Base-by-base conservation (phyloP, 495 filamentous ascomycete genomes). In the Hyaloscypha finlandica region DNA sequence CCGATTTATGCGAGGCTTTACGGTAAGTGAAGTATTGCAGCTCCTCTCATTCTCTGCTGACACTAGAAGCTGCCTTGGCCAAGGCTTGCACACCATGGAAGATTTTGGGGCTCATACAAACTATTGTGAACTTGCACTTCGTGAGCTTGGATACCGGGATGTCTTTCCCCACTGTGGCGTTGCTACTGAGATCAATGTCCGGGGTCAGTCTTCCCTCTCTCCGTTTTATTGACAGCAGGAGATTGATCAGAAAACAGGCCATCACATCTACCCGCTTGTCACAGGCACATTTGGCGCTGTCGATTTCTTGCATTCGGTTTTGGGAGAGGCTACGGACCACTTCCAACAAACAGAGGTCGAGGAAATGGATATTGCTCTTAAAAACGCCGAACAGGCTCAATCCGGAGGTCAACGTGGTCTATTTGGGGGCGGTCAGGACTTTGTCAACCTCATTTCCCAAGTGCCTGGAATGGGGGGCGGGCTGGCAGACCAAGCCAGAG, bases 51-150 rank as follows among this genome's bases (percentile, higher is more conserved):
- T 58, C 14, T 33, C 22, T 59, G 16, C 54, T 63, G 42, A 60
- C 32, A 9, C 37, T 51, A 55, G 32, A 32, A 68, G 69, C 22
- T 86, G 84, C 59, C 83, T 99, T 6, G 95, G 95, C 0, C 95
- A 99, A 77, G 90, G 89, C 22, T 85, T 99, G 2, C 95, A 99
- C 78, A 95, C 91, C 69, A 82, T 98, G 59, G 95, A 99, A 75
- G 94, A 99, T 75, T 99, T 97, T 71, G 91, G 90, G 20, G 95
- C 95, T 4, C 95, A 99, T 75, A 94, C 91, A 45, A 99, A 99
- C 74, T 74, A 99, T 77, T 87, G 87, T 64, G 95, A 99, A 77
- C 86, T 97, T 32, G 89, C 84, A 8, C 83, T 99, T 32, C 88
- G 92, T 4, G 95, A 99, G 72, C 84, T 97, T 65, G 93, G 92